phyloP scores from a whole-genome alignment of 192 early-diverging fungal genomes.

The Coemansia pectinata region DNA sequence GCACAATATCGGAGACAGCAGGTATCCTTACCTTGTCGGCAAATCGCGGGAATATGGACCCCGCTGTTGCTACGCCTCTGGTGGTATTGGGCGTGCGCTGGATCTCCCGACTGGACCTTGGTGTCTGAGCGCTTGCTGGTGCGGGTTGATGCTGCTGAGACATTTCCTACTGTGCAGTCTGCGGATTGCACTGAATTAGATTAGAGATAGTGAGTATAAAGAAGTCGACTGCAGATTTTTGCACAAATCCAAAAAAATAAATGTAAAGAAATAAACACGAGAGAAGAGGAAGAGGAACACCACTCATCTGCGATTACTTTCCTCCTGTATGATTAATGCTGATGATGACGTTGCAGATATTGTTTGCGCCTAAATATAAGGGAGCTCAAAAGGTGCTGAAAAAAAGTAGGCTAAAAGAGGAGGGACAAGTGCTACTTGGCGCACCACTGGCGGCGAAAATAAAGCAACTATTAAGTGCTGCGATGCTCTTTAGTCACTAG shows the following conservation, averaged over 20 bases:
- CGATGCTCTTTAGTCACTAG: neutral
- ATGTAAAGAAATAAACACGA: neutral
- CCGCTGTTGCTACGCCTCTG: neutral
- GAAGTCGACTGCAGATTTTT: neutral
- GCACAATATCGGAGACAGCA: neutral
- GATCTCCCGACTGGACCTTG: neutral
- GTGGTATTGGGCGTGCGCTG: constrained; percentile 1
- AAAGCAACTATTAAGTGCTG: neutral
- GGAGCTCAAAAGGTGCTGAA: too few species aligned
- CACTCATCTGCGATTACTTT: too few species aligned
- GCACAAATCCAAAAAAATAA: neutral
- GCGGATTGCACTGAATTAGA: neutral
- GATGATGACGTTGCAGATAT: too few species aligned
- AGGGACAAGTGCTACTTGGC: too few species aligned
- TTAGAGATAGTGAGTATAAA: neutral
- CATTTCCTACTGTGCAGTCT: neutral
- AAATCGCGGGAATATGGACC: constrained; percentile 22
- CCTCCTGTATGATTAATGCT: too few species aligned
- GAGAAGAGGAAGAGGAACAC: too few species aligned
- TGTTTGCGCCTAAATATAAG: too few species aligned
- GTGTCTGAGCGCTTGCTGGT: neutral
- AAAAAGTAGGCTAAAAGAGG: neutral
- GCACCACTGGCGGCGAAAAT: neutral
- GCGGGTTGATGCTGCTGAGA: constrained; percentile 10
- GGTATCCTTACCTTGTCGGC: constrained; percentile 23